A percentile compares a stretch with the other conserved stretches of the same genome.
Conservation (phyloP, 169 alveolate species). For the Eimeria acervulina region DNA sequence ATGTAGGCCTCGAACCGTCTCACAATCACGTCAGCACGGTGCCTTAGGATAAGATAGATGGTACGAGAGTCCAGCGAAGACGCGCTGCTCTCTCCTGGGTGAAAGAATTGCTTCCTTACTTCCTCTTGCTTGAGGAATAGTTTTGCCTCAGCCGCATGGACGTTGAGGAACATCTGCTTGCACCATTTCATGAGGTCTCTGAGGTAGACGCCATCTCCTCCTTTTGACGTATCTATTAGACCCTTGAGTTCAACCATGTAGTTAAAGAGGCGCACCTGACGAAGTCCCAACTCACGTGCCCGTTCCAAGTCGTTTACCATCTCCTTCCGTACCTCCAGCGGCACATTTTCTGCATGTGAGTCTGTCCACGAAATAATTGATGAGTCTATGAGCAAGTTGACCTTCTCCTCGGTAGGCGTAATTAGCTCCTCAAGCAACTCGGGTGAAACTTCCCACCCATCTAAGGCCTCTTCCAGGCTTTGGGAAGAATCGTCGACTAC, state of each 20-base stretch:
- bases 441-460: conserved; percentile 38
- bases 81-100: background rate
- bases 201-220: background rate
- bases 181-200: conserved; percentile 23
- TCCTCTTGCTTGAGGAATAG: background rate
- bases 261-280: conserved; percentile 3
- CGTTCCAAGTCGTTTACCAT: conserved; percentile 2
- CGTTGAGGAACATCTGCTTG: conserved; percentile 1
- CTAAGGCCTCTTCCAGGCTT: conserved; percentile 30
- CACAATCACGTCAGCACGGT: background rate
- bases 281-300: conserved; percentile 26
- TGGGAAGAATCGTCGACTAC: background rate
- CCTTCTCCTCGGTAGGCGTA: conserved; percentile 34
- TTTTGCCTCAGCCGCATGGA: background rate
- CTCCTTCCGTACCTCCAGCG: conserved; percentile 1
- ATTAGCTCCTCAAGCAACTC: background rate
- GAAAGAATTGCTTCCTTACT: conserved; percentile 10
- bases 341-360: background rate
- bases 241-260: conserved; percentile 35
- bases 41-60: background rate
- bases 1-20: conserved; percentile 23
- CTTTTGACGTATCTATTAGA: background rate
- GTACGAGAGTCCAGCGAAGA: background rate
- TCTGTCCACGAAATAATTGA: conserved; percentile 34
- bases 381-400: conserved; percentile 29